Evolutionary conservation across 179 eudicot species (phyloP), one percentile per base, ranked within the genome.

Genomic region (Sideroxylon spinosum): DNA sequence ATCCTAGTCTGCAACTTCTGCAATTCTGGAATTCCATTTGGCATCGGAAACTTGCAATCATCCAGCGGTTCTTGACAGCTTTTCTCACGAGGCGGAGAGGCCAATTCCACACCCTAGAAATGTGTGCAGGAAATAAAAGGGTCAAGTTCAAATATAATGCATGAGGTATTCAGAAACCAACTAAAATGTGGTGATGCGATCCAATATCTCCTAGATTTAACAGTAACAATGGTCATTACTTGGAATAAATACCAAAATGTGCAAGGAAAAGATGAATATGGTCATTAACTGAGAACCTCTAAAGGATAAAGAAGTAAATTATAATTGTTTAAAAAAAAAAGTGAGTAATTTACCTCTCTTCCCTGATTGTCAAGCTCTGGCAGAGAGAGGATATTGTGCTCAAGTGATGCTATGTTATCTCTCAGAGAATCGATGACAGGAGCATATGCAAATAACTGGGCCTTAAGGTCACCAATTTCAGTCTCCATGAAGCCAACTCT

Each of bases 401-500:
- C 97, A 57, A 93, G 88, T 53, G 90, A 83, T 62, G 86, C 81
- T 22, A 92, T 66, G 76, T 89, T 87, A 65, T 92, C 89, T 79
- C 82, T 86, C 69, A 92, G 88, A 59, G 91, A 86, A 56, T 82
- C 87, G 9, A 92, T 83, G 52, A 84, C 87, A 50, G 95, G 95
- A 72, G 79, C 86, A 86, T 90, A 95, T 48, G 88, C 87, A 73
- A 76, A 70, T 74, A 95, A 81, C 86, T 91, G 90, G 65, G 88
- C 78, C 84, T 86, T 93, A 23, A 95, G 87, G 60, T 76, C 86
- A 74, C 78, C 88, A 70, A 89, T 80, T 85, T 95, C 97, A 74
- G 68, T 79, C 86, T 92, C 94, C 88, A 89, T 84, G 56, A 82
- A 77, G 65, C 83, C 56, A 68, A 90, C 88, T 83, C 78, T 86